Percentiles rank a stretch among this genome's conserved stretches.
These are phyloP conservation scores for Auriscalpium vulgare DNA, from an alignment of 768 basidiomycete species.

Conservation along the genomic window DNA sequence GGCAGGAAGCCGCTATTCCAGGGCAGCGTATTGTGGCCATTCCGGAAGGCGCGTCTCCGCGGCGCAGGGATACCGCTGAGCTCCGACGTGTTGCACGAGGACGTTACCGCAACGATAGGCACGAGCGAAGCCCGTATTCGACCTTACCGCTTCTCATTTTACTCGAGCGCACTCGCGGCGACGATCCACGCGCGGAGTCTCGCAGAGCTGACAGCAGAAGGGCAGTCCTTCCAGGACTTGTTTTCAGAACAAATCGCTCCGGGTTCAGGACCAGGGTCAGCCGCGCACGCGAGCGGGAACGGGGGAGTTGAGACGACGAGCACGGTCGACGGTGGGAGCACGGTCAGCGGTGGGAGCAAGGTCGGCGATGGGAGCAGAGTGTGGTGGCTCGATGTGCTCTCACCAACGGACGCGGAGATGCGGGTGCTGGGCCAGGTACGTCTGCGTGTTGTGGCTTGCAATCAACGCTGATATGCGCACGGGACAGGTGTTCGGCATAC, in stretches of 20 bases:
- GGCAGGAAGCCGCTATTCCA: slow-evolving; percentile 94
- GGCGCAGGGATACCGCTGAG: slow-evolving; percentile 15
- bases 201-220: slow-evolving; percentile 88
- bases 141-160: slow-evolving; percentile 97
- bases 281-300: background rate
- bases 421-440: slow-evolving; percentile 85
- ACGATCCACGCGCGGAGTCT: slow-evolving; percentile 94
- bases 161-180: slow-evolving; percentile 87
- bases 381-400: slow-evolving; percentile 95
- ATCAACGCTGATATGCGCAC: background rate
- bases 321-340: background rate
- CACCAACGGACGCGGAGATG: slow-evolving; percentile 98
- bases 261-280: background rate
- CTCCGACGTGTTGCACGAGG: slow-evolving; percentile 23
- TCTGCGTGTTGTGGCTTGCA: background rate
- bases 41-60: slow-evolving; percentile 37
- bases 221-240: slow-evolving; percentile 87
- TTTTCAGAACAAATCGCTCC: slow-evolving; percentile 54
- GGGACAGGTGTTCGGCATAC: slow-evolving; percentile 85
- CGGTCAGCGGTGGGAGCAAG: background rate
- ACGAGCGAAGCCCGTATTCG: slow-evolving; percentile 23
- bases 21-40: slow-evolving; percentile 32
- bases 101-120: slow-evolving; percentile 34
- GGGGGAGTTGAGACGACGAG: background rate
- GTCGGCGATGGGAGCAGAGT: background rate